Evolutionary conservation across 2,329 filamentous ascomycete genomes (phyloP), one percentile per base, ranked within the genome.

Genomic region (Calonectria naviculata): DNA sequence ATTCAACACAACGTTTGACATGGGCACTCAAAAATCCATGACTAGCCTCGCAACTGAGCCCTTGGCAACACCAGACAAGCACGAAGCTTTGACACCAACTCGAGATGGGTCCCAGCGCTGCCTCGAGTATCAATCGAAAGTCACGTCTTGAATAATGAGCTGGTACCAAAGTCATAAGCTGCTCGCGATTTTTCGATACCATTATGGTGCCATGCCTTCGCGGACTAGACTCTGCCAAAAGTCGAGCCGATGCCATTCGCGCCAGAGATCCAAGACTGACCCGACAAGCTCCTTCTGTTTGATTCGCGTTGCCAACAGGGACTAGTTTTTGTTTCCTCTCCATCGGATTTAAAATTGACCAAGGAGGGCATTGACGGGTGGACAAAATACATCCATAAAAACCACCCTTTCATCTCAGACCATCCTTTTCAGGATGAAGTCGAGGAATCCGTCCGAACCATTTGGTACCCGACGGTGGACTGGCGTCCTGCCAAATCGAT

Each of bases 341-440:
- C 91, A 79, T 79, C 81, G 73, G 38, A 79, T 78, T 76, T 73
- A 54, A 78, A 78, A 80, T 81, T 79, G 78, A 81, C 78, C 81
- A 81, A 83, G 90, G 90, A 92, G 91, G 93, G 93, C 91, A 84
- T 86, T 85, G 80, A 80, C 86, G 87, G 92, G 89, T 94, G 94
- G 89, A 93, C 94, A 97, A 98, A 98, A 91, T 85, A 95, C 94
- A 92, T 97, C 94, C 89, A 88, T 89, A 97, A 98, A 98, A 97
- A 91, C 91, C 94, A 94, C 90, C 86, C 87, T 89, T 58, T 90
- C 89, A 80, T 91, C 90, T 89, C 86, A 75, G 73, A 67, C 71
- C 68, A 70, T 65, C 77, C 78, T 79, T 90, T 88, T 83, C 47
- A 78, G 80, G 77, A 76, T 78, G 75, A 75, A 67, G 73, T 71